A percentile compares a stretch with the other conserved stretches of the same genome.
Conservation (phyloP, 2,329 filamentous ascomycete species). For the Alternaria sp. region DNA sequence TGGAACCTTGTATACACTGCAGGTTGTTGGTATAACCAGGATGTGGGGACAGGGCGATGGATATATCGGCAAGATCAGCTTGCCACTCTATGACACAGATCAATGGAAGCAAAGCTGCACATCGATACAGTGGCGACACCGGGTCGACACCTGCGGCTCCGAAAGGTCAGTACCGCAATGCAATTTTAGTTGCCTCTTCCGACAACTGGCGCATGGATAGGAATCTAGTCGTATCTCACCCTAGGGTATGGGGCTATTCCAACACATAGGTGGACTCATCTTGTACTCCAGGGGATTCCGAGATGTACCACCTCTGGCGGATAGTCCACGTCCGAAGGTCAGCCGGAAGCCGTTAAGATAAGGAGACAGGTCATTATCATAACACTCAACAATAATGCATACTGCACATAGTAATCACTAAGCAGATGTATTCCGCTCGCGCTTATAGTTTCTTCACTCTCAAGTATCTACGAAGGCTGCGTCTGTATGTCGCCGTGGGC, state of each 20-base stretch:
- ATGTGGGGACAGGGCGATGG: not conserved
- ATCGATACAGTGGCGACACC: not conserved
- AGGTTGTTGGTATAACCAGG: constrained; percentile 2
- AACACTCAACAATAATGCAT: not conserved
- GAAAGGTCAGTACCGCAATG: not conserved
- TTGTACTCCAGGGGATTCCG: no score
- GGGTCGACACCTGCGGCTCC: not conserved
- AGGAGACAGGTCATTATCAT: not conserved
- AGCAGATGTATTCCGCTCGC: not conserved
- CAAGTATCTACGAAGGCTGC: not conserved
- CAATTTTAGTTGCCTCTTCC: not conserved
- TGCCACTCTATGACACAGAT: not conserved
- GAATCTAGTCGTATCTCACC: no score
- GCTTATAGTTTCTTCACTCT: not conserved
- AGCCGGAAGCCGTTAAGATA: not conserved
- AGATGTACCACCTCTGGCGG: no score
- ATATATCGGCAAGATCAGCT: not conserved
- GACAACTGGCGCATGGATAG: accelerated
- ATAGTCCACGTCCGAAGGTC: not conserved
- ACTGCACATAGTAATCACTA: no score
- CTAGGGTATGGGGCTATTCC: no score
- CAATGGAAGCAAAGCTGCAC: not conserved
- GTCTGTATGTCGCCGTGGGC: not conserved
- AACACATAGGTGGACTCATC: no score
- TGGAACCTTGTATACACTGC: constrained; percentile 22